Evolutionary conservation across 257 asterid species (phyloP).

Genomic region (Solanum bulbocastanum): DNA sequence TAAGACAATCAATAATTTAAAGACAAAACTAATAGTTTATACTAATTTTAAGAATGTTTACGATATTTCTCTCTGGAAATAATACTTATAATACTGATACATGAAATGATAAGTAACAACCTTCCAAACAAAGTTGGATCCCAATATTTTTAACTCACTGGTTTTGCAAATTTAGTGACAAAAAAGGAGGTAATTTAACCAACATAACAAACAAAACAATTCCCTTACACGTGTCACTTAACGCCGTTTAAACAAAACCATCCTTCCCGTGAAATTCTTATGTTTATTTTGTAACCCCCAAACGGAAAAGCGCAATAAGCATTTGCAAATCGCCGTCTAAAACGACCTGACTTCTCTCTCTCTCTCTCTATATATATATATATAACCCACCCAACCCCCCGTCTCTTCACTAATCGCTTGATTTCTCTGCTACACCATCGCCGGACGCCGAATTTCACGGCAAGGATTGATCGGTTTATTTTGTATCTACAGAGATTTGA

Average conservation of each 20-base stretch:
- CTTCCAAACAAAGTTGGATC: not conserved
- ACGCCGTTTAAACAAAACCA: constrained; percentile 24
- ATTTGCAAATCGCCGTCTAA: constrained; percentile 10
- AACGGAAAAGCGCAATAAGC: constrained; percentile 26
- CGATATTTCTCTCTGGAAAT: not conserved
- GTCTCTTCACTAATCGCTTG: constrained; percentile 4
- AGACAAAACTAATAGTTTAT: too few species aligned
- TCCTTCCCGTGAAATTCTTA: not conserved
- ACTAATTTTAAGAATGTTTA: too few species aligned
- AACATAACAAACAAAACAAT: not conserved
- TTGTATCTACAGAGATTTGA: not conserved
- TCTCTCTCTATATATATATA: not conserved
- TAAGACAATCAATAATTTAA: too few species aligned
- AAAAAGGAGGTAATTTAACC: not conserved
- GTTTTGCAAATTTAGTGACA: not conserved
- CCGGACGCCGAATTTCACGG: not conserved
- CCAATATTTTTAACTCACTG: not conserved
- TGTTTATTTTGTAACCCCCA: not conserved
- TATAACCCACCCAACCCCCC: constrained; percentile 16
- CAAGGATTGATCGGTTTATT: not conserved
- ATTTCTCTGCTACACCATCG: constrained; percentile 5
- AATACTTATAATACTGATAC: too few species aligned
- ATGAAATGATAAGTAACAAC: not conserved
- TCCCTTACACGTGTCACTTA: constrained; percentile 2
- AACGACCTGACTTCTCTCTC: constrained; percentile 3